Base-by-base conservation (phyloP, 257 asterid genomes). In the Nicotiana attenuata region DNA sequence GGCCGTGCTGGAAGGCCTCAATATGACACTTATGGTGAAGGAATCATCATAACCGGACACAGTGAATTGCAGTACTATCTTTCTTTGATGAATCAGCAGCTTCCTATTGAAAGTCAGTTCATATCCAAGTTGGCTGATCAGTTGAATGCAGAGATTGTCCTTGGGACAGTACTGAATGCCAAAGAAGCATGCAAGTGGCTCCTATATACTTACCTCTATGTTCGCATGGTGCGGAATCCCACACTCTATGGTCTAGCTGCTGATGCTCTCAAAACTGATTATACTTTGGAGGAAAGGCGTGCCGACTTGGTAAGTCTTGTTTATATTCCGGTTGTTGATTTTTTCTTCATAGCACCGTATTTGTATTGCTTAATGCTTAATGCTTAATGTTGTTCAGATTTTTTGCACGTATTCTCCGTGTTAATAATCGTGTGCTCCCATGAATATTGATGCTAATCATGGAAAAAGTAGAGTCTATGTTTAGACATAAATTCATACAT, bases 1-100 rank as follows among this genome's bases (percentile, higher is more conserved):
- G 90, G 90, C n/a, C 88, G 90, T 41, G 90, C 90, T 45, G 90
- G 90, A 76, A 86, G 90, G 86, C 90, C 90, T 53, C 90, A 88
- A 50, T 88, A 71, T 82, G 90, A 88, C 78, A 85, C 85, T 4
- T 79, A 78, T 35, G 90, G 90, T 28, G 90, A 85, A 77, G 90
- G 90, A 60, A 88, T 88, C 17, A 85, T 88, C 26, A 83, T 88
- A 11, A 88, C 90, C 8, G 85, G 88, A 7, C 90, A 88, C 33
- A 79, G 83, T 26, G 90, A 88, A 57, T 68, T 88, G 57, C 90
- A 85, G 16, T 88, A 85, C 76, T 88, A 88, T 84, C 65, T 88
- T 17, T 85, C 89, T 55, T 68, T 88, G 73, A 88, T 88, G 90
- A 88, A 88, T 81, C 89, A 88, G 85, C 88, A 88, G 75, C 87